Percentiles rank a stretch among this genome's conserved stretches.
Evolutionary conservation across 352 stramenopile genomes (phyloP).

Genomic region (Phytophthora boehmeriae): DNA sequence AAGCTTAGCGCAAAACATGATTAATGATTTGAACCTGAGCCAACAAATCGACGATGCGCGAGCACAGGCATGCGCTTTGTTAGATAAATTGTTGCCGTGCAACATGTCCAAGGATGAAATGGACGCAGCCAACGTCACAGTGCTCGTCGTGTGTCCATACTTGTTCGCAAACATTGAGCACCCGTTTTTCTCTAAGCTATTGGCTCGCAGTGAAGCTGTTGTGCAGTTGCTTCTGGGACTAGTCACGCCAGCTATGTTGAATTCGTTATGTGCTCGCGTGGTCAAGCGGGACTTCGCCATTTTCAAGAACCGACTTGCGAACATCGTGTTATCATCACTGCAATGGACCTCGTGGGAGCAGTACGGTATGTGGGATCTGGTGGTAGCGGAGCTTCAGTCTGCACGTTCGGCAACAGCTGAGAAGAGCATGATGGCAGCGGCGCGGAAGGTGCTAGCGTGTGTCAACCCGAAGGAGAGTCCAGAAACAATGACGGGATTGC

Average conservation of each 20-base stretch:
- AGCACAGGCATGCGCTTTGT: slow-evolving; percentile 58
- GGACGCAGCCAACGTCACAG: slow-evolving; percentile 62
- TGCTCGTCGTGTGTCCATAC: slow-evolving; percentile 67
- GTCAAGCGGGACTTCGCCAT: slow-evolving; percentile 80
- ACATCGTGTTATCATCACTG: slow-evolving; percentile 75
- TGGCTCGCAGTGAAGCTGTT: slow-evolving; percentile 65
- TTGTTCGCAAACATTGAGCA: slow-evolving; percentile 75
- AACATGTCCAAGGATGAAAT: slow-evolving; percentile 55
- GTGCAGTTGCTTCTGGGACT: slow-evolving; percentile 71
- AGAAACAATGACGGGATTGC: slow-evolving; percentile 75
- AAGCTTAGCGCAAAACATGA: slow-evolving; percentile 50
- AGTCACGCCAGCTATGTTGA: slow-evolving; percentile 66
- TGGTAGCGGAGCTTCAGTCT: slow-evolving; percentile 68
- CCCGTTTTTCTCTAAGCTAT: slow-evolving; percentile 60
- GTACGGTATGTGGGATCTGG: slow-evolving; percentile 80
- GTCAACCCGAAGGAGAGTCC: slow-evolving; percentile 71
- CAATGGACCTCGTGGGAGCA: slow-evolving; percentile 88
- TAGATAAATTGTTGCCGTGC: slow-evolving; percentile 42
- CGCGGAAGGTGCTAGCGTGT: slow-evolving; percentile 79
- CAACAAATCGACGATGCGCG: slow-evolving; percentile 84
- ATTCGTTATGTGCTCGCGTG: slow-evolving; percentile 61
- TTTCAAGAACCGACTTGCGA: slow-evolving; percentile 71
- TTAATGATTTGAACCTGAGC: slow-evolving; percentile 75
- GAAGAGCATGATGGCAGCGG: slow-evolving; percentile 70
- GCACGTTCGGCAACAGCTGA: slow-evolving; percentile 36